These are phyloP conservation scores for Peltaster fructicola DNA, from an alignment of 2,329 filamentous ascomycete genomes.

Conservation along the genomic window DNA sequence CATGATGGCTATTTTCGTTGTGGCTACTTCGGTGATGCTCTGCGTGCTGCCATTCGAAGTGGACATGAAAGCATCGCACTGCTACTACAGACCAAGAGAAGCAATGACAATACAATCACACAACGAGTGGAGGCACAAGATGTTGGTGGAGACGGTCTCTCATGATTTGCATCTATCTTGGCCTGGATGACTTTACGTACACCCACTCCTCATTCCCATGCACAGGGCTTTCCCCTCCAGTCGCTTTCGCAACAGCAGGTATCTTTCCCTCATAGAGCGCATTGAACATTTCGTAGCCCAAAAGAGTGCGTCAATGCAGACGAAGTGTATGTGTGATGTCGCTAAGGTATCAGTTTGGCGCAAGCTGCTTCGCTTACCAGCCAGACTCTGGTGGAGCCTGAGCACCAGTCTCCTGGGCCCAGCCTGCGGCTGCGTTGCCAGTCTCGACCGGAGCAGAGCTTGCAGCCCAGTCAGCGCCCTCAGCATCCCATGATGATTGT, in stretches of 20 bases:
- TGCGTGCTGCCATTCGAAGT: too few species aligned
- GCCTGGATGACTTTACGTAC: conserved; percentile 15
- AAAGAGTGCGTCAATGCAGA: conserved; percentile 1
- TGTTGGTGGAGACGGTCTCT: neutral
- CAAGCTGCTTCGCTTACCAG: conserved; percentile 26
- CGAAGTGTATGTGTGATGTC: conserved; percentile 2
- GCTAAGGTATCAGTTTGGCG: conserved; percentile 3
- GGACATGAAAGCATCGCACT: too few species aligned
- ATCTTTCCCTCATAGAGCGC: conserved; percentile 99
- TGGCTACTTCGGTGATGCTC: too few species aligned
- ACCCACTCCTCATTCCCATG: conserved; percentile 20
- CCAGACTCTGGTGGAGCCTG: conserved; percentile 20
- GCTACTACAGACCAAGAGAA: too few species aligned
- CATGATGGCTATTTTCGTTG: too few species aligned
- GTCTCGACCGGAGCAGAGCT: conserved; percentile 30
- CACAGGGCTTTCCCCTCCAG: conserved; percentile 95
- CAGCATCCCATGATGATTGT: conserved; percentile 47
- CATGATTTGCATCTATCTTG: conserved; percentile 4
- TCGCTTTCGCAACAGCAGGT: conserved; percentile 41
- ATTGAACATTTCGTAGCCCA: conserved; percentile 11
- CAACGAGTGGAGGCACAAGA: too few species aligned
- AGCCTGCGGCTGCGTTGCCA: conserved; percentile 35
- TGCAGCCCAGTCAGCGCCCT: conserved; percentile 52
- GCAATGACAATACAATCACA: too few species aligned
- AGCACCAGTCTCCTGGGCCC: conserved; percentile 25